A percentile compares a stretch with the other conserved stretches of the same genome.
phyloP scores from a whole-genome alignment of 2,329 filamentous ascomycete genomes.

The Fusarium sp. region DNA sequence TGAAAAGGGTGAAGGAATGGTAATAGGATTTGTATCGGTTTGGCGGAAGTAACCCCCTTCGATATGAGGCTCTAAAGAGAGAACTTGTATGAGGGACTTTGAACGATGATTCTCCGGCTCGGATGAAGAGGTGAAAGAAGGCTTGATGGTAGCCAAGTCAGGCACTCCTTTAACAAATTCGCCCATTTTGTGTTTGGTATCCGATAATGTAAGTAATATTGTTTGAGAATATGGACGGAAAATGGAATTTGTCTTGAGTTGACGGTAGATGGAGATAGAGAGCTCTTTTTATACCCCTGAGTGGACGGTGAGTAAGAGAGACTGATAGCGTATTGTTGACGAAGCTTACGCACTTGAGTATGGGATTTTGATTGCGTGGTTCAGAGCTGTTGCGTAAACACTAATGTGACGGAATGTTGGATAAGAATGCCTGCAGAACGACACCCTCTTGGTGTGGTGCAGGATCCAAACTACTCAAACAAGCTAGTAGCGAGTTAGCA shows the following conservation, averaged over 20 bases:
- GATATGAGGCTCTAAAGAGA: conserved; percentile 66
- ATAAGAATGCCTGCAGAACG: conserved; percentile 1
- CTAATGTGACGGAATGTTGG: not conserved
- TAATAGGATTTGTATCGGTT: conserved; percentile 66
- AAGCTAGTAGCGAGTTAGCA: conserved; percentile 17
- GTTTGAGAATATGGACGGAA: not conserved
- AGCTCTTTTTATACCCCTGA: conserved; percentile 20
- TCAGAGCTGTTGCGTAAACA: not conserved
- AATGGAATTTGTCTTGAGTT: not conserved
- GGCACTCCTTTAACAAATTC: conserved; percentile 11
- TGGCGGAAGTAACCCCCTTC: conserved; percentile 75
- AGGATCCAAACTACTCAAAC: conserved; percentile 16
- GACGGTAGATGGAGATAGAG: not conserved
- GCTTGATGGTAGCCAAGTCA: conserved; percentile 30
- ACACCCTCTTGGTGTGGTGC: conserved; percentile 3
- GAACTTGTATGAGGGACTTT: conserved; percentile 49
- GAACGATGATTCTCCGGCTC: conserved; percentile 32
- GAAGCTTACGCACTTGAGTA: conserved; percentile 1
- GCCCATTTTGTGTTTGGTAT: conserved; percentile 23
- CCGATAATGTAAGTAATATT: not conserved
- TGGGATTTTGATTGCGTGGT: not conserved
- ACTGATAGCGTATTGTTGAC: not conserved
- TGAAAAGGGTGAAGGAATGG: conserved; percentile 63
- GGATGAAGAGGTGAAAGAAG: conserved; percentile 31
- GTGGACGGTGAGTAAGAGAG: conserved; percentile 6